Conservation (phyloP, 148 eudicot species). For the Limonium bicolor region DNA sequence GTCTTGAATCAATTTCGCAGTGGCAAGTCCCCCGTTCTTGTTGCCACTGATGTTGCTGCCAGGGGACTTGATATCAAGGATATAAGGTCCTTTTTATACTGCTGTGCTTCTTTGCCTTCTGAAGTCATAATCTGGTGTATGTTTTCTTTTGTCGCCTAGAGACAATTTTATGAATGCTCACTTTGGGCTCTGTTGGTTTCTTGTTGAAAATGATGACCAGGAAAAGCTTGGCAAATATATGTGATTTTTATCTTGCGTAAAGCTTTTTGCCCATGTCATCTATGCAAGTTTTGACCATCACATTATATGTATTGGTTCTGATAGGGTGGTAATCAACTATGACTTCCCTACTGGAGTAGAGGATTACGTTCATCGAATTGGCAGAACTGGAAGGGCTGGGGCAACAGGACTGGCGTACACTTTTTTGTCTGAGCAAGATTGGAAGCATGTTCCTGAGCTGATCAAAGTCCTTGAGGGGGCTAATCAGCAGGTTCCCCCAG, state of each 20-base stretch:
- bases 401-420: constrained; percentile 87
- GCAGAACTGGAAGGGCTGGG: constrained; percentile 98
- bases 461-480: constrained; percentile 90
- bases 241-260: too few relatives aligned
- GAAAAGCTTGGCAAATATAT: too few relatives aligned
- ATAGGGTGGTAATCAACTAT: constrained; percentile 88
- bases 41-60: constrained; percentile 99
- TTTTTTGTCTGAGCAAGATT: constrained; percentile 89
- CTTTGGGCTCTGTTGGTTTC: too few relatives aligned
- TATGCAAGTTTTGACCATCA: too few relatives aligned
- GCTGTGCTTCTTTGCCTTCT: too few relatives aligned
- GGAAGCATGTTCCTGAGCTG: constrained; percentile 75
- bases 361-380: constrained; percentile 96
- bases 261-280: too few relatives aligned
- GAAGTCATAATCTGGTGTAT: too few relatives aligned
- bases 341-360: constrained; percentile 96
- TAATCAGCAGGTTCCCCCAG: constrained; percentile 77
- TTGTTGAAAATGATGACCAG: too few relatives aligned
- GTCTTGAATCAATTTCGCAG: constrained; percentile 80
- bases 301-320: too few relatives aligned
- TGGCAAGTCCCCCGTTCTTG: constrained; percentile 69
- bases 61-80: constrained; percentile 94
- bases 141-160: too few relatives aligned
- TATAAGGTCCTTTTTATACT: constrained; percentile 35
- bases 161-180: too few relatives aligned